A percentile compares a stretch with the other conserved stretches of the same genome.
Evolutionary conservation across 345 rosid genomes (phyloP).

Genomic region (Rhodamnia rubescens): DNA sequence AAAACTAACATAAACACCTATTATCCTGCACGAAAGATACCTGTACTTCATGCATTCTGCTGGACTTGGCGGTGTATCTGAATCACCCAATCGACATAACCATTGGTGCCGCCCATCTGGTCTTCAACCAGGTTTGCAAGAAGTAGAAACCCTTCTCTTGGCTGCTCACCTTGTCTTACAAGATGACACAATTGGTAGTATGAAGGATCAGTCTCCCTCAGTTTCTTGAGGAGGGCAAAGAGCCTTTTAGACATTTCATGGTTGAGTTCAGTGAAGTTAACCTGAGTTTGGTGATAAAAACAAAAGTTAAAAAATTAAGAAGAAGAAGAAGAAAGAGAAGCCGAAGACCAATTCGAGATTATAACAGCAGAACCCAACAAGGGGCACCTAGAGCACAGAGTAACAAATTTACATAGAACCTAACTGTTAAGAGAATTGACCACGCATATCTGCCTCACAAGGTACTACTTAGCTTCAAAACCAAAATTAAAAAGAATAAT

Average conservation of each 20-base stretch:
- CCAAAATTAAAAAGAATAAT: neutral
- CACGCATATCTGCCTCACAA: neutral
- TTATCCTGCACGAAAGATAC: neutral
- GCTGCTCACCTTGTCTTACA: slow-evolving; percentile 97
- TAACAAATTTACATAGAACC: neutral
- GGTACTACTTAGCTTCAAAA: neutral
- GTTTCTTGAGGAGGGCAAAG: slow-evolving; percentile 43
- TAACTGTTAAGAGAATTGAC: neutral
- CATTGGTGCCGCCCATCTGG: slow-evolving; percentile 56
- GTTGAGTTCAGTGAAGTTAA: slow-evolving; percentile 41
- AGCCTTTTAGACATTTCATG: slow-evolving; percentile 86
- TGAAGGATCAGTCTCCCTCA: slow-evolving; percentile 64
- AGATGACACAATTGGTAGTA: slow-evolving; percentile 64
- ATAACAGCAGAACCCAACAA: neutral
- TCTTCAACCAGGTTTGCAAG: slow-evolving; percentile 80
- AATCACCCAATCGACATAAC: slow-evolving; percentile 77
- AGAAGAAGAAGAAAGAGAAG: neutral
- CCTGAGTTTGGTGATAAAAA: slow-evolving; percentile 31
- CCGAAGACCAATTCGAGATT: neutral
- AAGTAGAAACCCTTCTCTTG: slow-evolving; percentile 82
- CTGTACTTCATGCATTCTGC: slow-evolving; percentile 47
- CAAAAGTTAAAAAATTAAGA: neutral
- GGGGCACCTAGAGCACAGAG: neutral
- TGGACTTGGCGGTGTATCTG: slow-evolving; percentile 90
- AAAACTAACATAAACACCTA: neutral